Evolutionary conservation across 306 rosid species (phyloP).

Genomic region (Nissolia schottii): DNA sequence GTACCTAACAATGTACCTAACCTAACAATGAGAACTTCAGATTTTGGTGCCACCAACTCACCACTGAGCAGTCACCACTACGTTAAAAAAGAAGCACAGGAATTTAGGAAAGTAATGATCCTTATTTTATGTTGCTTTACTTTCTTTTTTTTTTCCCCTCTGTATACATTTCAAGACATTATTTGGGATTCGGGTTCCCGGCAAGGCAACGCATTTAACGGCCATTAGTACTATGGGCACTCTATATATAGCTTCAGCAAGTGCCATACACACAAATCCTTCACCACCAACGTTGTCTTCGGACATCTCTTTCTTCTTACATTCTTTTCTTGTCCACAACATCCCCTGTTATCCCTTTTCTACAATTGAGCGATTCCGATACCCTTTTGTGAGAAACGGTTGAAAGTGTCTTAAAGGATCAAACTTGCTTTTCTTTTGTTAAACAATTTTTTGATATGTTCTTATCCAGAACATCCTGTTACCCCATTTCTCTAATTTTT

Average conservation of each 20-base stretch:
- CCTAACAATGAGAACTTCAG: not conserved
- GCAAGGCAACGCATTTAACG: constrained; percentile 38
- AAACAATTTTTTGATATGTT: no score
- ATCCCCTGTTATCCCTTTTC: not conserved
- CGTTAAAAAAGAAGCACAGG: not conserved
- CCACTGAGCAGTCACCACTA: not conserved
- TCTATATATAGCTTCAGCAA: constrained; percentile 40
- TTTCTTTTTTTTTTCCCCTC: not conserved
- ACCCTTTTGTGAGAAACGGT: not conserved
- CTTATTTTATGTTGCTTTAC: not conserved
- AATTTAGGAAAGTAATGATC: not conserved
- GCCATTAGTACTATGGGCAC: constrained; percentile 35
- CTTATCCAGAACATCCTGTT: no score
- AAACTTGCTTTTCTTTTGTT: not conserved
- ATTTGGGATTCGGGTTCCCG: constrained; percentile 5
- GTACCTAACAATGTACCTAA: not conserved
- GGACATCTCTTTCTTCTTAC: constrained; percentile 6
- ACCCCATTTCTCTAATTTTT: no score
- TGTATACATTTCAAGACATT: not conserved
- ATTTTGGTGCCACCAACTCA: not conserved
- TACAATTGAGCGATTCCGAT: constrained; percentile 3
- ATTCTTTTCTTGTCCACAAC: not conserved
- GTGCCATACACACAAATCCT: constrained; percentile 8
- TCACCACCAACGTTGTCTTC: constrained; percentile 30
- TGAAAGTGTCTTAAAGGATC: not conserved